A percentile compares a stretch with the other conserved stretches of the same genome.
Conservation (phyloP, 352 stramenopile genomes). For the Albugo candida region DNA sequence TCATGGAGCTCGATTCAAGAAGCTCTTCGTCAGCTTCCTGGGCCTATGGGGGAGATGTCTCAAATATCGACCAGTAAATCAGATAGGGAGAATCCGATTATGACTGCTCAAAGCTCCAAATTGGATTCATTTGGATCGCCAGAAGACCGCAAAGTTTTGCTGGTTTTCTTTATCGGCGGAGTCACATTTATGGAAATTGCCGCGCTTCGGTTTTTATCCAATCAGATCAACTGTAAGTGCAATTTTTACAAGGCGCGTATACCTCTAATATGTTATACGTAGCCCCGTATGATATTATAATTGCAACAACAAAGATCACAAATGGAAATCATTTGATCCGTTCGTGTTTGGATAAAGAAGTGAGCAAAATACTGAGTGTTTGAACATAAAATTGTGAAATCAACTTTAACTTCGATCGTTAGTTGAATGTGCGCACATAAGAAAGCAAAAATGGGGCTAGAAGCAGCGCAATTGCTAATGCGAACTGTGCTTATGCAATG, state of each 20-base stretch:
- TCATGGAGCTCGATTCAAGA: slow-evolving; percentile 67
- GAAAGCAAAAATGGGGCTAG: background rate
- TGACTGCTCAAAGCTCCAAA: slow-evolving; percentile 15
- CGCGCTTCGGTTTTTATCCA: slow-evolving; percentile 86
- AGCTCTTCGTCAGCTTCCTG: slow-evolving; percentile 64
- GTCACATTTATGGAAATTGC: slow-evolving; percentile 96
- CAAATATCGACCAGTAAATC: slow-evolving; percentile 15
- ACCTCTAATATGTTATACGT: slow-evolving; percentile 1
- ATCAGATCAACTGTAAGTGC: slow-evolving; percentile 79
- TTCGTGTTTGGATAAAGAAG: slow-evolving; percentile 71
- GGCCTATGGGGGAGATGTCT: slow-evolving; percentile 51
- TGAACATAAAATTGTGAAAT: background rate
- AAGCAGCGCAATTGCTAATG: background rate
- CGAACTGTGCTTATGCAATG: background rate
- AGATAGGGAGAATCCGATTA: slow-evolving; percentile 10
- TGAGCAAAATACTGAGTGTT: slow-evolving; percentile 32
- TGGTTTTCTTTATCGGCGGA: slow-evolving; percentile 92
- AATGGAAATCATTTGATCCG: slow-evolving; percentile 74
- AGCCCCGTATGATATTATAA: slow-evolving; percentile 84
- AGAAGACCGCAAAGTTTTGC: slow-evolving; percentile 81
- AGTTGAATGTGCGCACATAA: background rate
- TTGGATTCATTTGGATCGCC: slow-evolving; percentile 35
- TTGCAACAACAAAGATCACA: slow-evolving; percentile 86
- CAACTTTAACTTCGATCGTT: background rate
- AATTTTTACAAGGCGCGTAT: background rate